Evolutionary conservation across 2,329 filamentous ascomycete species (phyloP).

Genomic region (Colletotrichum australisinense): DNA sequence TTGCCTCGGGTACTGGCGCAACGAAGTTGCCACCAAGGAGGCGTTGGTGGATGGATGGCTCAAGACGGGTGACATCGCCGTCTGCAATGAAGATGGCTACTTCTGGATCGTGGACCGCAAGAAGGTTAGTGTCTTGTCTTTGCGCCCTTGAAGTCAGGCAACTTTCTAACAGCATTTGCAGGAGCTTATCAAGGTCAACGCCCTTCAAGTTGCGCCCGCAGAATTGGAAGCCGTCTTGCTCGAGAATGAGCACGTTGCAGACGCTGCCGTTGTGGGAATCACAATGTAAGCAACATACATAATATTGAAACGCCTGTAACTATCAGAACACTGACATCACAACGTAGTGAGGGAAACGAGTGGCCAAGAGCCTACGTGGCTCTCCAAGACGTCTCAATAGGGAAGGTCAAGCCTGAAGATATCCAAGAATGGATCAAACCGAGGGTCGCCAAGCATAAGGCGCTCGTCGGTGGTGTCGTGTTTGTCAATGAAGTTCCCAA

Average conservation of each 20-base stretch:
- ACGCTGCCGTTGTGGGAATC: slow-evolving; percentile 67
- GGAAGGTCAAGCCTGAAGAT: slow-evolving; percentile 59
- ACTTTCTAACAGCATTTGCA: slow-evolving; percentile 38
- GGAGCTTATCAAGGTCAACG: slow-evolving; percentile 71
- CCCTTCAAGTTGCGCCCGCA: slow-evolving; percentile 69
- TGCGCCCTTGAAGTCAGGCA: background rate
- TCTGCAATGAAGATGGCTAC: slow-evolving; percentile 56
- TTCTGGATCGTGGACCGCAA: slow-evolving; percentile 62
- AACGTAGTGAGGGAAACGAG: slow-evolving; percentile 56
- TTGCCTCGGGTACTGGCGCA: slow-evolving; percentile 70
- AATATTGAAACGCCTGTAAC: background rate
- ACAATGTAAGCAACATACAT: slow-evolving; percentile 49
- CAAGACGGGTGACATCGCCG: slow-evolving; percentile 68
- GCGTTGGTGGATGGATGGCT: slow-evolving; percentile 67
- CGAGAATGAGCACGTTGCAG: slow-evolving; percentile 62
- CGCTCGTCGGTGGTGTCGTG: slow-evolving; percentile 61
- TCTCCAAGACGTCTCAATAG: slow-evolving; percentile 57
- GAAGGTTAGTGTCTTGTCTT: slow-evolving; percentile 47
- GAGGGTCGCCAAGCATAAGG: slow-evolving; percentile 63
- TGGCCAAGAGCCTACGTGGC: slow-evolving; percentile 65
- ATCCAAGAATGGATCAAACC: slow-evolving; percentile 61
- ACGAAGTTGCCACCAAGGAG: slow-evolving; percentile 64
- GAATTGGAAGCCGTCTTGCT: slow-evolving; percentile 65
- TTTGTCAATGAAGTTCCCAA: slow-evolving; percentile 69
- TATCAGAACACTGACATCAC: background rate